Evolutionary conservation across 2,329 filamentous ascomycete genomes (phyloP).

Genomic region (Diaporthe sp.): DNA sequence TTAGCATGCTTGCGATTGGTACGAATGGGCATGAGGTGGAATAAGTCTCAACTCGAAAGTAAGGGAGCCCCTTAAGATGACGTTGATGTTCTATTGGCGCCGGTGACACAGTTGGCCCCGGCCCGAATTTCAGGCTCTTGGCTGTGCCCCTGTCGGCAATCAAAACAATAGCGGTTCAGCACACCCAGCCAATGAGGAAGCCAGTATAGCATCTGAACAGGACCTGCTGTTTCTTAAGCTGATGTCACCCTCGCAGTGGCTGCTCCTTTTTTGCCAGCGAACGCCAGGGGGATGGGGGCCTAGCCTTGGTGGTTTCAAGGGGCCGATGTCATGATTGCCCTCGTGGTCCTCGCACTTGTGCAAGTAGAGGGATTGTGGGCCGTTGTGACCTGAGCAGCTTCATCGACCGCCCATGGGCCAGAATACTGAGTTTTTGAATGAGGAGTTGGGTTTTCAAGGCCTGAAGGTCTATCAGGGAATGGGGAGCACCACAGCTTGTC

Average conservation of each 20-base stretch:
- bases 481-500: neutral
- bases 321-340: constrained; percentile 17
- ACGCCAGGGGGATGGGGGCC: neutral
- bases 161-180: constrained; percentile 36
- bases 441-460: neutral
- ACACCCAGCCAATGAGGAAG: constrained; percentile 27
- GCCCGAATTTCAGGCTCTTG: neutral
- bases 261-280: neutral
- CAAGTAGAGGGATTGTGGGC: neutral
- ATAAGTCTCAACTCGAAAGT: neutral
- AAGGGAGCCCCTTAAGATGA: neutral
- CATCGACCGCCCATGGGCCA: neutral
- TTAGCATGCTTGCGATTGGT: neutral
- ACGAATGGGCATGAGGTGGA: neutral
- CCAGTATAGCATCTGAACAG: constrained; percentile 15
- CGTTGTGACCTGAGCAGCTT: neutral
- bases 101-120: constrained; percentile 17
- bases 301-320: constrained; percentile 33
- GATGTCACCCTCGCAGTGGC: constrained; percentile 8
- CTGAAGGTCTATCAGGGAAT: neutral
- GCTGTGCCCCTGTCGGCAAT: constrained; percentile 35
- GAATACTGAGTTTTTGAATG: neutral
- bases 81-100: constrained; percentile 17
- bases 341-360: neutral
- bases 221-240: constrained; percentile 7